phyloP scores from a whole-genome alignment of 2,329 filamentous ascomycete species.

The Xylaria sp. region DNA sequence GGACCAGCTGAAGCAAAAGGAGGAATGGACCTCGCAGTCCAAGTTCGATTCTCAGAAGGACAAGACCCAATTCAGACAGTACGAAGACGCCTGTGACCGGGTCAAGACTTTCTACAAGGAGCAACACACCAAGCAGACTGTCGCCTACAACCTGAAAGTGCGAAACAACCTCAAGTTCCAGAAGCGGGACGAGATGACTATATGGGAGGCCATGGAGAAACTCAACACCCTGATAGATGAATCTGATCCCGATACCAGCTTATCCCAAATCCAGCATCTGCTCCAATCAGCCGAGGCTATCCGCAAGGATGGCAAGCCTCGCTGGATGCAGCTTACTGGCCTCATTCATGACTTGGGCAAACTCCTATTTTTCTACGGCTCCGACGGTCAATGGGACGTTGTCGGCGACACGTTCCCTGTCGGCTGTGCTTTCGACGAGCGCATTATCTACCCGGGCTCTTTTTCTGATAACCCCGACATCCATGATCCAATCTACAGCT shows the following conservation, averaged over 20 bases:
- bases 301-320: slow-evolving; percentile 82
- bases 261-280: slow-evolving; percentile 90
- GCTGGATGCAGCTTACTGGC: slow-evolving; percentile 84
- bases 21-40: slow-evolving; percentile 60
- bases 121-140: slow-evolving; percentile 77
- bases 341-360: slow-evolving; percentile 85
- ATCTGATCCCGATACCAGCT: slow-evolving; percentile 87
- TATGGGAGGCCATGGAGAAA: slow-evolving; percentile 94
- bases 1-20: slow-evolving; percentile 52
- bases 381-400: slow-evolving; percentile 92
- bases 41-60: slow-evolving; percentile 80
- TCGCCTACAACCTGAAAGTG: slow-evolving; percentile 85
- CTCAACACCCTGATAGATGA: slow-evolving; percentile 92
- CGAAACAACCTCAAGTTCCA: slow-evolving; percentile 77
- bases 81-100: slow-evolving; percentile 82
- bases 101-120: slow-evolving; percentile 89
- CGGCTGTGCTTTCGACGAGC: slow-evolving; percentile 77
- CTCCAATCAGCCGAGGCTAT: slow-evolving; percentile 91
- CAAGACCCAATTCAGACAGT: slow-evolving; percentile 84
- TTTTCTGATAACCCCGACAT: slow-evolving; percentile 82
- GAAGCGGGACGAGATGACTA: slow-evolving; percentile 75
- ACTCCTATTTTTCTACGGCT: slow-evolving; percentile 82
- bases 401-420: slow-evolving; percentile 88
- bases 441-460: slow-evolving; percentile 83
- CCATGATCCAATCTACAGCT: slow-evolving; percentile 76